Base-by-base conservation (phyloP, 805 yeast genomes). In the Schizosaccharomyces japonicus region DNA sequence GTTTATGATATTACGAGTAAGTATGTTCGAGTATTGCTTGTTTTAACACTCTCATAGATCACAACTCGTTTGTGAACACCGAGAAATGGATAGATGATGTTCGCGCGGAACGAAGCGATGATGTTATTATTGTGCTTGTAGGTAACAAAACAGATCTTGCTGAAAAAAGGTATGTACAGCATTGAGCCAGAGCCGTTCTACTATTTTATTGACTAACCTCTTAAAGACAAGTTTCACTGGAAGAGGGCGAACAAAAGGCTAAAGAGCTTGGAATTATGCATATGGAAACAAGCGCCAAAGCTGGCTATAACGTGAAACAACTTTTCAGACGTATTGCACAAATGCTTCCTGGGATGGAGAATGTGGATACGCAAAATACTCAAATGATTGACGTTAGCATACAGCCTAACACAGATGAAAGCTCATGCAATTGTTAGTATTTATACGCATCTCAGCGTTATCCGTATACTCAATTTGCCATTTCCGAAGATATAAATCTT, bases 81-180 rank as follows among this genome's bases (percentile, higher is more conserved):
- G 75, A 74, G 54, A 80, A 81, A 60, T 90, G 98, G 98, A 36
- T 83, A 53, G 90, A 81, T 55, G 95, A 87, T 59, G 95, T 90
- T 5, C 79, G 80, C 58, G 77, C 82, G 52, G 98, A 87, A 65
- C 71, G 96, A 53, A 95, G 95, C 8, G 69, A 70, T 29, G 83
- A 84, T 59, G 96, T 87, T 29, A 76, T 87, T 52, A 69, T 90
- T 39, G 90, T 84, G 47, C 64, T 87, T 42, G 95, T 87, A 32
- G 98, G 96, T 21, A 87, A 90, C 64, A 87, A 87, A 64, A 77
- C 78, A 32, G 42, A 36, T 23, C 23, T 36, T 13, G 17, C 42
- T 15, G 42, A 36, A 19, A 36, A 36, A 36, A 36, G 42, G 42
- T 36, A 36, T 36, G 42, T 19, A 25, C 5, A 4, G 10, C 23